Percentiles rank a stretch among this genome's conserved stretches.
These are phyloP conservation scores for Cercospora citrullina DNA, from an alignment of 2,329 filamentous ascomycete species.

Conservation along the genomic window DNA sequence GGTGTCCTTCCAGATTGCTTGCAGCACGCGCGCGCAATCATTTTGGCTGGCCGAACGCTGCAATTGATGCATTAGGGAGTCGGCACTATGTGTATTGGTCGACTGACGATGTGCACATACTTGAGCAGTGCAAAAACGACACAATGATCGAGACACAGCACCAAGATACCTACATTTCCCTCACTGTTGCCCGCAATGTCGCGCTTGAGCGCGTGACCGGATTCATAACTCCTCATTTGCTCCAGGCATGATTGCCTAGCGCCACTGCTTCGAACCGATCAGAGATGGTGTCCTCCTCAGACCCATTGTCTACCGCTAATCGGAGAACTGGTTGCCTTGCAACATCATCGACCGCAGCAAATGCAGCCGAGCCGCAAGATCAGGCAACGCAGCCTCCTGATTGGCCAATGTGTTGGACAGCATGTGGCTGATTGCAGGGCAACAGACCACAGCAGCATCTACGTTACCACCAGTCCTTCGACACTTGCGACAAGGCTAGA, in stretches of 20 bases:
- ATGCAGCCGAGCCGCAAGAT: not conserved
- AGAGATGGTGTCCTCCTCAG: not conserved
- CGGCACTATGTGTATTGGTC: not conserved
- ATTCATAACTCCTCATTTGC: not conserved
- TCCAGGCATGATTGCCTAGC: not conserved
- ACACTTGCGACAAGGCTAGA: not conserved
- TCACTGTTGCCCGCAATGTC: not conserved
- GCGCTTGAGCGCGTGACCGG: not conserved
- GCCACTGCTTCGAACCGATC: not conserved
- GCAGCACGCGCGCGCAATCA: conserved; percentile 2
- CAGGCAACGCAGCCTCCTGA: not conserved
- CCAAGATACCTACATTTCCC: not conserved
- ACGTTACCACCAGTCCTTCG: not conserved
- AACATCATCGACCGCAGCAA: not conserved
- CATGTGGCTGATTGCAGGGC: not conserved
- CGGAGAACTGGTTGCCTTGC: conserved; percentile 6
- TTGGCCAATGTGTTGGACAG: not conserved
- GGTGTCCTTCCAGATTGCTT: conserved; percentile 10
- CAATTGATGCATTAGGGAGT: conserved; percentile 1
- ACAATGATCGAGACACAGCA: not conserved
- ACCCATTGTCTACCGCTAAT: not conserved
- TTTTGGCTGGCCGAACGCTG: not conserved
- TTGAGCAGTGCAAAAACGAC: not conserved
- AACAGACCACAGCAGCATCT: not conserved
- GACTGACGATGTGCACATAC: not conserved